Base-by-base conservation (phyloP, 169 alveolate genomes). In the Eimeria sp. region DNA sequence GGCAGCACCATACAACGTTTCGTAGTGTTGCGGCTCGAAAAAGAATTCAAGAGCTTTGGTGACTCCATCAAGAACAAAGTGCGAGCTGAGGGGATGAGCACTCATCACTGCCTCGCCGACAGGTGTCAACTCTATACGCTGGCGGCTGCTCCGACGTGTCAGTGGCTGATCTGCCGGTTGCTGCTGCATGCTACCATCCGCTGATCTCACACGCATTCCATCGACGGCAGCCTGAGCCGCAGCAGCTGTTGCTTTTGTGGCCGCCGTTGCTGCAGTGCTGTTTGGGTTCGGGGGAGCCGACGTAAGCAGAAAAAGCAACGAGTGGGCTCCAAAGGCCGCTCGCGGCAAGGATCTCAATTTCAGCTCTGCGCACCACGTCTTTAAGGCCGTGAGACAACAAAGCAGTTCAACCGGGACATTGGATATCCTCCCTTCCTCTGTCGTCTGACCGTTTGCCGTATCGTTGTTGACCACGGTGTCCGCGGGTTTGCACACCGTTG, bases 211-310 rank as follows among this genome's bases (percentile, higher is more conserved):
- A 33, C 30, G 37, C 30, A 62, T 60, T 64, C 82, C 93, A 43
- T 64, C 93, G 0, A 60, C 66, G 64, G 93, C 93, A 43, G 62
- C 58, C 30, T 64, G 93, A 10, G 93, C 80, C 9, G 93, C 93
- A 64, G 78, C 80, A 8, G 83, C 54, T 11, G 80, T 82, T 11
- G 93, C 93, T 64, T 71, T 64, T 64, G 93, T 87, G 46, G 82
- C 93, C 25, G 93, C 93, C 78, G 82, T 87, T 62, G 93, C 93
- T 62, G 93, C 93, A 23, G 93, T 13, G 82, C 93, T 87, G 93
- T 87, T 87, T 33, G 62, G 82, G 56, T 87, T 87, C 25, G 93
- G 93, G n/a, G 93, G 82, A n/a, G 93, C 93, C 54, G 78, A 62
- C 18, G 93, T 87, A 30, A 87, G 93, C 83, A 87, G 82, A 27